Evolutionary conservation across 192 early-diverging fungal species (phyloP), one percentile per base, ranked within the genome.

Genomic region (Chytriomyces sp.): DNA sequence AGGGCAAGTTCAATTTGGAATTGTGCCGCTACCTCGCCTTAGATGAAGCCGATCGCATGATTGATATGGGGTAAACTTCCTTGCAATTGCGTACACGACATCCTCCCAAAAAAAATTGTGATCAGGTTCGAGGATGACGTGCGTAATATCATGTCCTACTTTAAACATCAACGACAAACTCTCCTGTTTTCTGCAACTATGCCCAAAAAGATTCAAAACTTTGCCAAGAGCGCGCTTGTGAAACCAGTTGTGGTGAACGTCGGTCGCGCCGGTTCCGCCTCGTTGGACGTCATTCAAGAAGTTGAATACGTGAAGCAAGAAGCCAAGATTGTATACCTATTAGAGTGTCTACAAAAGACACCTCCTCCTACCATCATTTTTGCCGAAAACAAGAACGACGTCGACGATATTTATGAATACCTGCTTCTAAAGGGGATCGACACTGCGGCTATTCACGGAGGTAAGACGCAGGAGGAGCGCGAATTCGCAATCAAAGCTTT

Each of bases 171-270:
- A 81, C 91, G 95, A 33, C 96, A 99, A 76, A 99, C 96, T 1
- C 85, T 99, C n/a, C 79, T 99, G 8, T 99, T 96, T 72, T 93
- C 92, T 31, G 94, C 94, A 32, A 96, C 94, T 6, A 96, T 99
- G 96, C 96, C 96, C 10, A 95, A 95, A 76, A 97, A 98, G 83
- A 98, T 99, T 70, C 96, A 96, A 77, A 91, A 96, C 72, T 99
- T 99, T 82, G 96, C 96, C 3, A 77, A 87, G 44, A 90, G 90
- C 0, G 91, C 96, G 0, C 85, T 99, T 1, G 93, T 97, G 22
- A 77, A 91, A 61, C 96, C 96, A 0, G 82, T 95, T 10, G 88
- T 94, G 1, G 95, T 99, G n/a, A 99, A 99, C 76, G 96, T 99
- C 33, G 96, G 96, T 56, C 91, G 96, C 69, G 95, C 96, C 34